Evolutionary conservation across 2,329 filamentous ascomycete species (phyloP).

Genomic region (Penicillium sp.): DNA sequence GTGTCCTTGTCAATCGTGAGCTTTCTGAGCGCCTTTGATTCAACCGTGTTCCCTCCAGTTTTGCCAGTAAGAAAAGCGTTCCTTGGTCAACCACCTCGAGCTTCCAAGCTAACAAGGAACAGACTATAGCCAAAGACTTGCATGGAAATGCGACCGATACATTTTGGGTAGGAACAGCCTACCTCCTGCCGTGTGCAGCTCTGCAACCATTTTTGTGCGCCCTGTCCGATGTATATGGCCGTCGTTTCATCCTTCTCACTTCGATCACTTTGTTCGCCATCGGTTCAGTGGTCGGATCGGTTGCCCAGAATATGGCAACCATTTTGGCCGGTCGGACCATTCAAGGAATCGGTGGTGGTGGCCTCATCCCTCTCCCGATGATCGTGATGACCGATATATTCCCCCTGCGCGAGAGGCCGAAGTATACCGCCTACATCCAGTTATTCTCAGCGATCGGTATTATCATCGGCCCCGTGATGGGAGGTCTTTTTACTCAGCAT

Average conservation of each 20-base stretch:
- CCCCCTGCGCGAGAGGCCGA: constrained; percentile 33
- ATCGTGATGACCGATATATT: constrained; percentile 48
- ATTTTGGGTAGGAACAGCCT: constrained; percentile 15
- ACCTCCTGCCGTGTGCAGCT: constrained; percentile 11
- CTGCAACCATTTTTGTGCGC: constrained; percentile 12
- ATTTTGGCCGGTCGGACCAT: constrained; percentile 45
- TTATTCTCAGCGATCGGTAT: constrained; percentile 11
- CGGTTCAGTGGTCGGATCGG: constrained; percentile 15
- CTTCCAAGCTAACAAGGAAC: neutral
- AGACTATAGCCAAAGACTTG: constrained; percentile 14
- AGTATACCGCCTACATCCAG: constrained; percentile 27
- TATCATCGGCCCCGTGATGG: constrained; percentile 13
- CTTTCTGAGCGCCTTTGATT: constrained; percentile 8
- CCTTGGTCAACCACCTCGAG: neutral
- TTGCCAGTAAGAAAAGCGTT: neutral
- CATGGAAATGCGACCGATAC: constrained; percentile 13
- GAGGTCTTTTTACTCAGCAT: constrained; percentile 11
- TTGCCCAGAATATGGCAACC: constrained; percentile 11
- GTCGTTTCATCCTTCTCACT: constrained; percentile 1
- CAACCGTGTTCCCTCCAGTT: constrained; percentile 5
- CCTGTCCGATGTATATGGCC: constrained; percentile 11
- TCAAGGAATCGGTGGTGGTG: constrained; percentile 51
- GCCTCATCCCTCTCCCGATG: constrained; percentile 44
- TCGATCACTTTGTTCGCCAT: constrained; percentile 12
- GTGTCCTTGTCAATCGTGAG: constrained; percentile 5